These are phyloP conservation scores for Oldenlandia corymbosa DNA, from an alignment of 257 asterid species.

Conservation along the genomic window DNA sequence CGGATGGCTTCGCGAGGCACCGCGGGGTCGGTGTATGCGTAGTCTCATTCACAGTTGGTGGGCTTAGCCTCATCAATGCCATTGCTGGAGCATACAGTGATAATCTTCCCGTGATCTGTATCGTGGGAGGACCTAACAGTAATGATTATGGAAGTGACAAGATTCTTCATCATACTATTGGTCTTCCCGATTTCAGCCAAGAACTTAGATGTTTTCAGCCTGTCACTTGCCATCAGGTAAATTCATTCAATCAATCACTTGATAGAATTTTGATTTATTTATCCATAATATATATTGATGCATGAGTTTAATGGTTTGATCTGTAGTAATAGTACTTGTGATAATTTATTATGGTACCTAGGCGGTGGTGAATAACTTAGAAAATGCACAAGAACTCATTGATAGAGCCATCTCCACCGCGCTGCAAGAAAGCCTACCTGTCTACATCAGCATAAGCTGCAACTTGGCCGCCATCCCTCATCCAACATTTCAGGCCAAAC, in stretches of 20 bases:
- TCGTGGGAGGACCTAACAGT: neutral
- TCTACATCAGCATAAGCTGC: conserved; percentile 3
- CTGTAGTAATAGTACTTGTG: too few species aligned
- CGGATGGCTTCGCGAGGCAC: neutral
- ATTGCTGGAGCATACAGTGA: conserved; percentile 3
- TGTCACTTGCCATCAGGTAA: neutral
- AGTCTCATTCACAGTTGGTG: neutral
- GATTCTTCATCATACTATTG: neutral
- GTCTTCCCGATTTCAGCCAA: neutral
- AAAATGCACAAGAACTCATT: neutral
- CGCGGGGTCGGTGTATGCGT: neutral
- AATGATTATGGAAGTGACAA: neutral
- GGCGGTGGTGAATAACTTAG: neutral
- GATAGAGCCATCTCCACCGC: conserved; percentile 1
- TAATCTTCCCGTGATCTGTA: conserved; percentile 2
- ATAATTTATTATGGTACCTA: too few species aligned
- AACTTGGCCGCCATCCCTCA: neutral
- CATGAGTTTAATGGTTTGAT: too few species aligned
- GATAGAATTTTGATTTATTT: too few species aligned
- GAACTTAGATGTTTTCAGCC: conserved; percentile 3
- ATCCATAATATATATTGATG: too few species aligned
- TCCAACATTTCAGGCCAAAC: neutral
- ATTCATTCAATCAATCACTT: too few species aligned
- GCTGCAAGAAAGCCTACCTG: conserved; percentile 1
- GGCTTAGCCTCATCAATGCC: neutral